Evolutionary conservation across 768 basidiomycete genomes (phyloP), one percentile per base, ranked within the genome.

Genomic region (Agrocybe pediades): DNA sequence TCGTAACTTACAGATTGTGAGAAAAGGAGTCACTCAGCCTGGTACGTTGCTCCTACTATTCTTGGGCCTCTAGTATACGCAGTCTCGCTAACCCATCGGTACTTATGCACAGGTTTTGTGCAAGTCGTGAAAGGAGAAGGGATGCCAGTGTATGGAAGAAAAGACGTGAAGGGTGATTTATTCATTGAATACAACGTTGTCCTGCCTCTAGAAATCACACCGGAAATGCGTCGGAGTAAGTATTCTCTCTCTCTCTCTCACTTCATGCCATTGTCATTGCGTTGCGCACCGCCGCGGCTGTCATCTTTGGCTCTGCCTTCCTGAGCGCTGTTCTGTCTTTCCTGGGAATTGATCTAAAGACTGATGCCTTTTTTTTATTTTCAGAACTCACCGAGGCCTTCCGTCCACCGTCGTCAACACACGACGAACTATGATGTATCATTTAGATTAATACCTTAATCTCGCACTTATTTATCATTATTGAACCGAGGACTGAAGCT

Each of bases 131-230:
- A 86, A 57, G 93, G 83, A 24, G 93, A 99, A 68, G 97, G 97
- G 4, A 93, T 98, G 88, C 89, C 92, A 1, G 66, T 85, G 30
- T 87, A 81, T 63, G 82, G 83, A 52, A 70, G 76, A 4, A 51
- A 43, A 54, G 71, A 74, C 9, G 65, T 71, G n/a, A 77, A 84
- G 57, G 97, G 97, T 15, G 87, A 96, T 67, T 74, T 99, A 43
- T 98, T 84, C 62, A 80, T 99, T 49, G 95, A 98, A 69, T 99
- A 96, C 72, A 92, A 83, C 52, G 92, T 99, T 45, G 87, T 98
- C 16, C 71, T 99, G 49, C 97, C 97, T 2, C 71, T 81, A 45
- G 80, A 87, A 50, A 70, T 99, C 27, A 77, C 86, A 44, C 64
- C 82, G 45, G 81, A 87, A 45, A 83, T 82, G 55, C 84, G 84